Conservation (phyloP, 2,329 filamentous ascomycete species). For the Monilinia vaccinii-corymbosi region DNA sequence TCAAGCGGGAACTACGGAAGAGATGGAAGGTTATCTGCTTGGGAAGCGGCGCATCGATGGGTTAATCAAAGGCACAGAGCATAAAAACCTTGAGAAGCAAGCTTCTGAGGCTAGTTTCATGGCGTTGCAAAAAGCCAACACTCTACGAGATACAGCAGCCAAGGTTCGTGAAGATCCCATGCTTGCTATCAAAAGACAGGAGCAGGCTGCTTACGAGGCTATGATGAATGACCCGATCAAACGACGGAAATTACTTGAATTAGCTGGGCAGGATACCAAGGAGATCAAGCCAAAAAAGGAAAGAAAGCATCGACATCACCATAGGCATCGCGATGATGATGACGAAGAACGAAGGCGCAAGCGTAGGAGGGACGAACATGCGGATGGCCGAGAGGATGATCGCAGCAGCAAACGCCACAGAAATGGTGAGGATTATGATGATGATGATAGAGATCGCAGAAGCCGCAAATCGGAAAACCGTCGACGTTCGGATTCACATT, state of each 20-base stretch:
- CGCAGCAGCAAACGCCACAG: conserved; percentile 39
- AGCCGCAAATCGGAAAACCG: conserved; percentile 27
- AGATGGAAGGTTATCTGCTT: conserved; percentile 86
- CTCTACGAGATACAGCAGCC: conserved; percentile 65
- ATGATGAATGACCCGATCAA: conserved; percentile 72
- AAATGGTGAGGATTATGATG: conserved; percentile 20
- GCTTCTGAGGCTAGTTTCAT: conserved; percentile 51
- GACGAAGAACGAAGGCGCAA: conserved; percentile 36
- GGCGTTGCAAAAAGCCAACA: conserved; percentile 61
- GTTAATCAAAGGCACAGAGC: conserved; percentile 71
- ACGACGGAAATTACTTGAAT: conserved; percentile 56
- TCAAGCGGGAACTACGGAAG: conserved; percentile 68
- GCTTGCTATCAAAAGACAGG: conserved; percentile 85
- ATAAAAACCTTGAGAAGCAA: conserved; percentile 71
- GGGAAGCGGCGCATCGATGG: conserved; percentile 89
- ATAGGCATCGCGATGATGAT: conserved; percentile 30
- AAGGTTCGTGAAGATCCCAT: conserved; percentile 91
- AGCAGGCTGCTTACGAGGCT: conserved; percentile 70
- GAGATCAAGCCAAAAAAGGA: conserved; percentile 38
- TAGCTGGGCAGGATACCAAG: conserved; percentile 43
- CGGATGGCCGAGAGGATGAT: conserved; percentile 31
- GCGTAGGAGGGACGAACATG: conserved; percentile 29
- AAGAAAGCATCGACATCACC: conserved; percentile 36
- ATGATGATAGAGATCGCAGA: conserved; percentile 25
- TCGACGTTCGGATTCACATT: conserved; percentile 35